phyloP scores from a whole-genome alignment of 2,329 filamentous ascomycete species.

The Cladosporium sp. region DNA sequence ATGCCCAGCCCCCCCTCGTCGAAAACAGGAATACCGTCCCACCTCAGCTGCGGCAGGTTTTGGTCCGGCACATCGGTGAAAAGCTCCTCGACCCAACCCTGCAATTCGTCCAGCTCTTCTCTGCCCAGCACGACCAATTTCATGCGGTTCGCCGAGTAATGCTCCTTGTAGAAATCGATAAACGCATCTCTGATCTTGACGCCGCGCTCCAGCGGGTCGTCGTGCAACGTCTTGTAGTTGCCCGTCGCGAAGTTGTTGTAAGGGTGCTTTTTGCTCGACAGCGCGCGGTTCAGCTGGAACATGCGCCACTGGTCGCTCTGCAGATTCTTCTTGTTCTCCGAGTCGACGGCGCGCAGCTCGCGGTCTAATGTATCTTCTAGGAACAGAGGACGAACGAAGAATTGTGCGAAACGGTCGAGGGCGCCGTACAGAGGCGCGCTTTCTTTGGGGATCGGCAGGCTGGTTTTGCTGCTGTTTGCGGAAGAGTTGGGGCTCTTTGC shows the following conservation, averaged over 20 bases:
- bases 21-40: slow-evolving; percentile 58
- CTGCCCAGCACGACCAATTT: slow-evolving; percentile 81
- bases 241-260: slow-evolving; percentile 90
- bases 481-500: slow-evolving; percentile 45
- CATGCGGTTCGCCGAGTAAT: slow-evolving; percentile 92
- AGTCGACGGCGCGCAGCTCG: slow-evolving; percentile 83
- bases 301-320: slow-evolving; percentile 85
- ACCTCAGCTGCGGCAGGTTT: slow-evolving; percentile 61
- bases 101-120: slow-evolving; percentile 73
- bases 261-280: slow-evolving; percentile 82
- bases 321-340: slow-evolving; percentile 95
- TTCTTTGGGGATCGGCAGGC: slow-evolving; percentile 31
- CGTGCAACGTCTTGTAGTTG: slow-evolving; percentile 79
- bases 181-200: slow-evolving; percentile 86
- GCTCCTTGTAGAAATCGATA: slow-evolving; percentile 80
- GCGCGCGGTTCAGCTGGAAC: slow-evolving; percentile 77
- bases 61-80: slow-evolving; percentile 81
- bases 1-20: slow-evolving; percentile 56
- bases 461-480: slow-evolving; percentile 30
- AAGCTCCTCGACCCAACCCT: slow-evolving; percentile 76
- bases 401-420: slow-evolving; percentile 86
- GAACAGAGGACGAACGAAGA: slow-evolving; percentile 86
- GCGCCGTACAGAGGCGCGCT: slow-evolving; percentile 68
- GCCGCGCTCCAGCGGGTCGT: slow-evolving; percentile 68
- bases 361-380: slow-evolving; percentile 77